Evolutionary conservation across 805 yeast genomes (phyloP).

Genomic region (Geotrichum ghanense): DNA sequence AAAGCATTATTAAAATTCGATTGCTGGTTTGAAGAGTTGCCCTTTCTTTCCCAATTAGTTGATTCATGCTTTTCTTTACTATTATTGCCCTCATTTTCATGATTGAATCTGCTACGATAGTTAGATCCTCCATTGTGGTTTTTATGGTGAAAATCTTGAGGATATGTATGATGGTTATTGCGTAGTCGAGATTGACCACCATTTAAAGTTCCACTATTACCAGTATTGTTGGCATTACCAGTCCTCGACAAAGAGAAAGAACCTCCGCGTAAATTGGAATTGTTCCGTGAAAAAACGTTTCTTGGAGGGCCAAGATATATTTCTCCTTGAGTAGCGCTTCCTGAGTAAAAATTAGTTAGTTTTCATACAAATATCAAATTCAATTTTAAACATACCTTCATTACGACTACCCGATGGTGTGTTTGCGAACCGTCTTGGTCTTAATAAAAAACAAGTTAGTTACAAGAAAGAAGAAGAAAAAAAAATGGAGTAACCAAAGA

Average conservation of each 20-base stretch:
- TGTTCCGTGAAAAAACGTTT: neutral
- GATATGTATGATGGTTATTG: neutral
- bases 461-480: neutral
- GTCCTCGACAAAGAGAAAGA: neutral
- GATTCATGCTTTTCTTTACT: constrained; percentile 1
- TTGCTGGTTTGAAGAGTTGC: neutral
- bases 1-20: neutral
- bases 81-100: neutral
- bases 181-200: neutral
- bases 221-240: neutral
- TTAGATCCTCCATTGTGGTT: neutral
- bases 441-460: neutral
- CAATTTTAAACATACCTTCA: neutral
- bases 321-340: neutral
- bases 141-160: neutral
- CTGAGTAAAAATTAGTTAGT: neutral
- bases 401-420: neutral
- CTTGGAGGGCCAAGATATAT: neutral
- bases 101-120: neutral
- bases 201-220: no score
- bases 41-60: neutral
- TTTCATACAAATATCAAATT: neutral
- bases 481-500: no score
- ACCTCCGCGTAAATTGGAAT: neutral
- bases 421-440: neutral